Conservation (phyloP, 23 red algal species). For the Gracilariopsis chorda region DNA sequence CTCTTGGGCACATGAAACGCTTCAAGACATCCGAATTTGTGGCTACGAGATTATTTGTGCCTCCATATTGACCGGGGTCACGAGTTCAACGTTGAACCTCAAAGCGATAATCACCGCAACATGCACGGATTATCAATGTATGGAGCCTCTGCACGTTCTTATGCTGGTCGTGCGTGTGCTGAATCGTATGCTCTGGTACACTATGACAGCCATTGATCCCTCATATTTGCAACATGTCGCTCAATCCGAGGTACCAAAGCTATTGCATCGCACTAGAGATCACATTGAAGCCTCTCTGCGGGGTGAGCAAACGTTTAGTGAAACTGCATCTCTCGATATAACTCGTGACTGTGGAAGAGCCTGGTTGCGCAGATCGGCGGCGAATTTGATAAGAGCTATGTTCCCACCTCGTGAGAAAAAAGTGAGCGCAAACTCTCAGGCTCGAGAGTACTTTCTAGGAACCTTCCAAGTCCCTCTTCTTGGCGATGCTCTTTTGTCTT, state of each 20-base stretch:
- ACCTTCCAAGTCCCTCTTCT: neutral
- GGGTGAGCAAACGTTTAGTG: neutral
- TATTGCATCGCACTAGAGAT: slow-evolving; percentile 7
- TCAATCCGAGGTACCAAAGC: neutral
- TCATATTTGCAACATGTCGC: neutral
- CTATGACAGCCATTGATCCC: neutral
- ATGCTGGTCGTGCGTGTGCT: neutral
- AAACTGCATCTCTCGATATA: slow-evolving; percentile 18
- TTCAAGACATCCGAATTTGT: slow-evolving; percentile 14
- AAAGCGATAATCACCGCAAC: neutral
- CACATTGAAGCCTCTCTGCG: slow-evolving; percentile 8
- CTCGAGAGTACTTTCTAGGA: neutral
- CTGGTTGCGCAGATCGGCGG: neutral
- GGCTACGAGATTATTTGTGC: slow-evolving; percentile 49
- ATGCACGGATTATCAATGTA: neutral
- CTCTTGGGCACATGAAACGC: neutral
- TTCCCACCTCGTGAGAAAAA: neutral
- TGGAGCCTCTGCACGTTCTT: slow-evolving; percentile 41
- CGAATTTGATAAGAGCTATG: slow-evolving; percentile 23
- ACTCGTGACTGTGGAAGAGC: slow-evolving; percentile 22
- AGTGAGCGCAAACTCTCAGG: neutral
- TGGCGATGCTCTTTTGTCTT: neutral
- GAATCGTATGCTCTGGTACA: slow-evolving; percentile 7
- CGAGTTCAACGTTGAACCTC: neutral
- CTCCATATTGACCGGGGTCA: slow-evolving; percentile 30